phyloP scores from a whole-genome alignment of 176 grass and related monocot genomes.

The Chrysopogon serrulatus region DNA sequence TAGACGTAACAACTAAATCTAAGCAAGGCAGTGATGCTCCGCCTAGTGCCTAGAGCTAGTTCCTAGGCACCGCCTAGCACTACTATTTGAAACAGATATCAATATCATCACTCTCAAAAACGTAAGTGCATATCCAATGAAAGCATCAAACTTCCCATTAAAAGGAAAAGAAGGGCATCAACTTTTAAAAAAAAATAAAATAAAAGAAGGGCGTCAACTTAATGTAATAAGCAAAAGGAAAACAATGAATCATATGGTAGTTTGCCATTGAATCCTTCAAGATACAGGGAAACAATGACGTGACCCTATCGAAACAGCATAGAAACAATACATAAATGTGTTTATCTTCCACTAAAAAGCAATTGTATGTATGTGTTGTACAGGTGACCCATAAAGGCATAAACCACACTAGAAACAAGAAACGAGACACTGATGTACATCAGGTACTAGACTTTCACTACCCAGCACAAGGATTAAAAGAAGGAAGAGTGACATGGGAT shows the following conservation, averaged over 20 bases:
- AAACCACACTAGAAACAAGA: background rate
- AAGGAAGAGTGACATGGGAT: background rate
- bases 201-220: background rate
- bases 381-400: background rate
- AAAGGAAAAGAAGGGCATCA: no score
- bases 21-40: background rate
- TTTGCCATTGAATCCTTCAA: background rate
- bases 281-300: background rate
- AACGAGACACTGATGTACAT: background rate
- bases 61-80: background rate
- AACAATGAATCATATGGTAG: background rate
- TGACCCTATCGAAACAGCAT: background rate
- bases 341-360: background rate
- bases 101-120: background rate
- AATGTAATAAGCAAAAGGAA: background rate
- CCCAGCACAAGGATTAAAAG: background rate
- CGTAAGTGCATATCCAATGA: background rate
- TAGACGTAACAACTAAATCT: background rate
- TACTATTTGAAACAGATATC: background rate
- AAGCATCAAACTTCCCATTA: background rate
- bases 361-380: background rate
- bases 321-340: background rate
- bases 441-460: background rate
- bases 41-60: background rate
- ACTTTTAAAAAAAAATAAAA: no score